phyloP scores from a whole-genome alignment of 1,284 basidiomycete species.

The Ustilago crameri region DNA sequence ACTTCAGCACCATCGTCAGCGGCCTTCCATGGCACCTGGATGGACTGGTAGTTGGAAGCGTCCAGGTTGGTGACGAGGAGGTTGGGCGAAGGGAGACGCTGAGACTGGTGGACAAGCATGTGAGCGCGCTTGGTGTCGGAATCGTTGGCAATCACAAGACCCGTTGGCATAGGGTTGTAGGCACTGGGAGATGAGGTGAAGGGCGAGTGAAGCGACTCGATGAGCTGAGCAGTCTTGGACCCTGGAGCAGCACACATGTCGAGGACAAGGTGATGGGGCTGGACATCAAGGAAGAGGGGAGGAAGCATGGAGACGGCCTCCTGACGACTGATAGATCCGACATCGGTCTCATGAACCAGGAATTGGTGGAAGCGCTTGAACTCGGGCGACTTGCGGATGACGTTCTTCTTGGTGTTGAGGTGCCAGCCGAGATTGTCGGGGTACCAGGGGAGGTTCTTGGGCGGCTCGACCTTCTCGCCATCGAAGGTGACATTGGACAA shows the following conservation, averaged over 20 bases:
- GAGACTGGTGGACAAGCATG: constrained; percentile 96
- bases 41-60: constrained; percentile 80
- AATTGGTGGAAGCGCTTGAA: constrained; percentile 97
- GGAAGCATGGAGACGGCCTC: constrained; percentile 99
- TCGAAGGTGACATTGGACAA: constrained; percentile 82
- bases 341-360: constrained; percentile 97
- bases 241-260: constrained; percentile 99
- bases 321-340: constrained; percentile 94
- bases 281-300: constrained; percentile 91
- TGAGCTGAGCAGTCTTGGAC: constrained; percentile 92
- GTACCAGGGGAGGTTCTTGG: constrained; percentile 89
- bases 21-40: constrained; percentile 60
- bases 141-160: constrained; percentile 88
- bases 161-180: constrained; percentile 69
- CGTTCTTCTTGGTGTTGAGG: constrained; percentile 88
- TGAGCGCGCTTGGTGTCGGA: constrained; percentile 93
- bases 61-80: constrained; percentile 96
- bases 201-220: constrained; percentile 81
- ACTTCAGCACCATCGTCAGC: constrained; percentile 35
- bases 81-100: constrained; percentile 89
- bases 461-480: constrained; percentile 76
- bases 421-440: constrained; percentile 95
- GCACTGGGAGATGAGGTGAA: constrained; percentile 55
- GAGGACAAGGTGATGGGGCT: constrained; percentile 72
- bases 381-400: constrained; percentile 87